Conservation (phyloP, 768 basidiomycete species). For the Psilocybe sp. region DNA sequence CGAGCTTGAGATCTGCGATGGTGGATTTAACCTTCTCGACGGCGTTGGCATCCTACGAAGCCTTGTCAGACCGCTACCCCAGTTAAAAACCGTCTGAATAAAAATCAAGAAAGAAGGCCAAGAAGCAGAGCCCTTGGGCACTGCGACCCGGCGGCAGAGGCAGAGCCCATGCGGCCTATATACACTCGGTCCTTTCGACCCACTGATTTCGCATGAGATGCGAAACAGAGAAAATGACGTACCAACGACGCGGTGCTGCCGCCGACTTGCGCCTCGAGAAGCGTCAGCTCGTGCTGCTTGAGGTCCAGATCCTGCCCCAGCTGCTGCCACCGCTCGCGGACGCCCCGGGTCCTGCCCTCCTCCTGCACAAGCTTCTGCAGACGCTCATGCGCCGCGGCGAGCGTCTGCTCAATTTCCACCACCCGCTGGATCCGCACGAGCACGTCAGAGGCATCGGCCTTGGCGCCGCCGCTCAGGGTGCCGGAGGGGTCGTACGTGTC, state of each 20-base stretch:
- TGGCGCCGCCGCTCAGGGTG: slow-evolving; percentile 87
- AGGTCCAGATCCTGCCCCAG: slow-evolving; percentile 75
- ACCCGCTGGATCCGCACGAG: slow-evolving; percentile 85
- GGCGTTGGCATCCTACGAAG: slow-evolving; percentile 69
- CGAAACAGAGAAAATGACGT: slow-evolving; percentile 20
- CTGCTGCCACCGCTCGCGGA: slow-evolving; percentile 59
- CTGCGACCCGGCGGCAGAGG: no score
- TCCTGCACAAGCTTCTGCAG: slow-evolving; percentile 54
- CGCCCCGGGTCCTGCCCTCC: slow-evolving; percentile 47
- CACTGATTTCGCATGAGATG: background rate
- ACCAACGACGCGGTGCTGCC: slow-evolving; percentile 91
- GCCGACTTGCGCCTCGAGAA: slow-evolving; percentile 81
- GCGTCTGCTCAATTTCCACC: slow-evolving; percentile 58
- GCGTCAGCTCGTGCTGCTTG: slow-evolving; percentile 80
- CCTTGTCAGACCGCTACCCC: background rate
- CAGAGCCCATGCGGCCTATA: no score
- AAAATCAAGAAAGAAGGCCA: background rate
- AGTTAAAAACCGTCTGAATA: background rate
- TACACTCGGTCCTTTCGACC: no score
- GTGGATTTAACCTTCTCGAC: slow-evolving; percentile 69
- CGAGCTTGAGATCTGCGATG: slow-evolving; percentile 54
- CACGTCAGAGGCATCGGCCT: slow-evolving; percentile 70
- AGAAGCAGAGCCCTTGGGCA: background rate
- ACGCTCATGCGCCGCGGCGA: slow-evolving; percentile 45
- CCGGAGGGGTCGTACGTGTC: slow-evolving; percentile 97